Percentiles rank a stretch among this genome's conserved stretches.
phyloP scores from a whole-genome alignment of 1,139 yeast genomes.

The Saccharomyces hybrid region DNA sequence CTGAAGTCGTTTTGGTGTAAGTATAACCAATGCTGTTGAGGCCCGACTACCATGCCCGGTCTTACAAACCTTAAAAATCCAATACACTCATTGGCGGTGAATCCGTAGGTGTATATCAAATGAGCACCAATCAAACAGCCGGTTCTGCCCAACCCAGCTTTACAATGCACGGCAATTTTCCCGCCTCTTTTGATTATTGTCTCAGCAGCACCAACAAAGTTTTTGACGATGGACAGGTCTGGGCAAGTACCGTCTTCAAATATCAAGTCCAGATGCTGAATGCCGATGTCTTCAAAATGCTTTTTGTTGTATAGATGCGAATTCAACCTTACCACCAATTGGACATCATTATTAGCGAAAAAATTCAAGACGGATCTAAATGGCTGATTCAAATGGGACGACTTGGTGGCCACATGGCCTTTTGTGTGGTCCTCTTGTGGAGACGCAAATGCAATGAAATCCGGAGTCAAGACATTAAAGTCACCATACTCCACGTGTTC shows the following conservation, averaged over 20 bases:
- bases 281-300: constrained; percentile 76
- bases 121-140: constrained; percentile 98
- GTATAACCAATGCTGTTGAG: constrained; percentile 97
- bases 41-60: constrained; percentile 99
- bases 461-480: constrained; percentile 83
- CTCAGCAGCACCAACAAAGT: constrained; percentile 91
- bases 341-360: constrained; percentile 66
- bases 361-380: constrained; percentile 73
- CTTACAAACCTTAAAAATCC: constrained; percentile 93
- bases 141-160: constrained; percentile 95
- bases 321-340: constrained; percentile 83
- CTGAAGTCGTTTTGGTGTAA: constrained; percentile 92
- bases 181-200: constrained; percentile 77
- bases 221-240: constrained; percentile 81
- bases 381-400: constrained; percentile 50
- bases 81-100: constrained; percentile 93
- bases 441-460: constrained; percentile 94
- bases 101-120: constrained; percentile 88
- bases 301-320: constrained; percentile 80
- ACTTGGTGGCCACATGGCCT: constrained; percentile 22
- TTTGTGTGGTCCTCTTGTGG: constrained; percentile 69
- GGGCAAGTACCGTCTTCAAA: constrained; percentile 99
- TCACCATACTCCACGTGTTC: constrained; percentile 97
- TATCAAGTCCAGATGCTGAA: constrained; percentile 87
- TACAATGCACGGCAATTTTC: constrained; percentile 94